Base-by-base conservation (phyloP, 306 rosid species). In the Prinsepia uniflora region DNA sequence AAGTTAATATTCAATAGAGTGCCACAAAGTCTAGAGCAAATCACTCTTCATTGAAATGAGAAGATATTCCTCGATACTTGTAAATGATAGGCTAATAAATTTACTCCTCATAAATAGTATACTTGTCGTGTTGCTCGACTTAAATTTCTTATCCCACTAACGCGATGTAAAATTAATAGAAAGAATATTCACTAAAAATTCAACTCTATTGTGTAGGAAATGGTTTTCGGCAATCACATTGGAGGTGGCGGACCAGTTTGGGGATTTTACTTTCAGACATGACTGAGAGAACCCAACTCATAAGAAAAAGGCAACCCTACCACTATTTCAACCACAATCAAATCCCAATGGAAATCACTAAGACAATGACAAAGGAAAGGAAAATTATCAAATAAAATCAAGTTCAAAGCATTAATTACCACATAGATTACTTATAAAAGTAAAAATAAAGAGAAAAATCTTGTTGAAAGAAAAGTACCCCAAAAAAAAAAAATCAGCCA, bases 191-290 rank as follows among this genome's bases (percentile, higher is more conserved):
- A 48, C 53, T 3, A 48, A 52, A 52, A 5, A 52, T 52, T 52
- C 57, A 52, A 13, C 43, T 41, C 52, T 30, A n/a, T 34, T 8
- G 14, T 61, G 14, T 52, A 20, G 64, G 44, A 80, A 52, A 76
- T 80, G 78, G 73, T 74, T 71, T 47, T 4, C 4, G 34, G 67
- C 82, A 67, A 78, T 71, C 68, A 36, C 62, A 54, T 70, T 66
- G 45, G 73, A 67, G 81, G 80, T 78, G 90, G 85, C 80, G 73
- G 80, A 77, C 78, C 79, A 65, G 52, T 65, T 55, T 11, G 52
- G 34, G 52, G 41, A 24, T 63, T 22, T 36, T 24, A 30, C 3
- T 30, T 30, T 30, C 4, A 54, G 73, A 63, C 76, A 81, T 79
- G 74, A 81, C 80, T 58, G 74, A 68, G 76, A 68, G 72, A 81